Percentiles rank a stretch among this genome's conserved stretches.
phyloP scores from a whole-genome alignment of 208 protist species.

The Trypanosomatidae sp. region DNA sequence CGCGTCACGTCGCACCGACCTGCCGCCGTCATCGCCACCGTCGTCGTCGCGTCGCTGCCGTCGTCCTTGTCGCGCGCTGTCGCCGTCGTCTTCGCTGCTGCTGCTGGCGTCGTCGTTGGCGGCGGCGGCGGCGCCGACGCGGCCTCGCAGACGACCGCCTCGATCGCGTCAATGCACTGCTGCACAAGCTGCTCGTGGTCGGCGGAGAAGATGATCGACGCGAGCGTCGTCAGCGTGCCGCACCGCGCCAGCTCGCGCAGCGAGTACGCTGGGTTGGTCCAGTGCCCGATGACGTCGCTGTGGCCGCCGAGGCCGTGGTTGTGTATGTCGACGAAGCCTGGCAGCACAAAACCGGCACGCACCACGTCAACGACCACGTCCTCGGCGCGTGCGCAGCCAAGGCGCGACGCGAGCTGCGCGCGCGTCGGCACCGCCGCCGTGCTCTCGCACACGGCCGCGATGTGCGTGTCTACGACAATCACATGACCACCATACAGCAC shows the following conservation, averaged over 20 bases:
- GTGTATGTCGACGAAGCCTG: constrained; percentile 69
- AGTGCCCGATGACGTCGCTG: constrained; percentile 49
- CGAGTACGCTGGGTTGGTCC: constrained; percentile 54
- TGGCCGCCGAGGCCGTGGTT: constrained; percentile 58
- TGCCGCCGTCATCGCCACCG: no score
- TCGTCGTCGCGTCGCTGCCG: no score
- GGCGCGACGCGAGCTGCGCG: constrained; percentile 2
- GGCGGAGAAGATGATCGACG: constrained; percentile 58
- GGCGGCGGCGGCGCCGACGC: no score
- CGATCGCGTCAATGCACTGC: constrained; percentile 28
- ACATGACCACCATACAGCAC: constrained; percentile 50
- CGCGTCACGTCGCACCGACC: no score
- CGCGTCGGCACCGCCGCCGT: constrained; percentile 8
- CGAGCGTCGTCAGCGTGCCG: constrained; percentile 42
- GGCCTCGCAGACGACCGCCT: constrained; percentile 18
- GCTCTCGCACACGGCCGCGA: constrained; percentile 14
- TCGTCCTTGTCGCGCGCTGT: no score
- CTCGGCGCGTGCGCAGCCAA: no score
- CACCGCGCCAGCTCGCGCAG: constrained; percentile 45
- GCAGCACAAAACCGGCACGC: constrained; percentile 26
- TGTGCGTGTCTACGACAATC: constrained; percentile 19
- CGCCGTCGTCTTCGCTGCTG: no score
- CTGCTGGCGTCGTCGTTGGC: no score
- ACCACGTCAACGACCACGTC: constrained; percentile 6
- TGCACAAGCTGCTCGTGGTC: constrained; percentile 22